phyloP scores from a whole-genome alignment of 495 filamentous ascomycete species.

The Aspergillus coremiiformis region DNA sequence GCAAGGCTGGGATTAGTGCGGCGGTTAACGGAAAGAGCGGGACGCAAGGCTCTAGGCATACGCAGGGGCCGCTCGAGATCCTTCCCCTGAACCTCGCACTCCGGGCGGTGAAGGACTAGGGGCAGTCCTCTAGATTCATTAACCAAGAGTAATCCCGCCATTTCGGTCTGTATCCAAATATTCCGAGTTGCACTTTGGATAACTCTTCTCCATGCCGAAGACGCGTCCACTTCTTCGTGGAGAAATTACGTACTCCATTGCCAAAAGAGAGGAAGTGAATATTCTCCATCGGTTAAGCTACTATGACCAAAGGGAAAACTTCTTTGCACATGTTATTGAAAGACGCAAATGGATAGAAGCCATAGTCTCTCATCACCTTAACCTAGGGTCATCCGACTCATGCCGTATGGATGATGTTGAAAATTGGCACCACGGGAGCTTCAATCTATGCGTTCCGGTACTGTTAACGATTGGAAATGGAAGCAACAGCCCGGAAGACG shows the following conservation, averaged over 20 bases:
- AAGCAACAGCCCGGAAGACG: conserved; percentile 13
- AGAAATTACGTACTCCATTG: not conserved
- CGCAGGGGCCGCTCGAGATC: too few relatives aligned
- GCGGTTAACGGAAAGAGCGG: too few relatives aligned
- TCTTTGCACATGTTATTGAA: not conserved
- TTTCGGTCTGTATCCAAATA: too few relatives aligned
- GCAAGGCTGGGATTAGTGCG: too few relatives aligned
- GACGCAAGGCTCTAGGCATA: too few relatives aligned
- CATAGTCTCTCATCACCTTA: not conserved
- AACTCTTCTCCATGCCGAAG: not conserved
- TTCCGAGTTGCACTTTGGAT: too few relatives aligned
- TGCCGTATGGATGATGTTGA: not conserved
- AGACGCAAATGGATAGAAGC: not conserved
- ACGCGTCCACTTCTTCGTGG: not conserved
- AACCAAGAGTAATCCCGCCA: too few relatives aligned
- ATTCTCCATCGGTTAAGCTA: not conserved
- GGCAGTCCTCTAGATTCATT: too few relatives aligned
- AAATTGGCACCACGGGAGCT: conserved; percentile 20
- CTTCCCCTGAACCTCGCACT: too few relatives aligned
- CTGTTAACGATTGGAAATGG: conserved; percentile 16
- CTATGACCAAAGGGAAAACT: not conserved
- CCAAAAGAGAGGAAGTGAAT: not conserved
- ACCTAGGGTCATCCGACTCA: not conserved
- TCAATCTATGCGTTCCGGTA: conserved; percentile 32
- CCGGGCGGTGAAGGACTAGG: too few relatives aligned